Conservation (phyloP, 306 rosid genomes). For the Carpinus viminea region DNA sequence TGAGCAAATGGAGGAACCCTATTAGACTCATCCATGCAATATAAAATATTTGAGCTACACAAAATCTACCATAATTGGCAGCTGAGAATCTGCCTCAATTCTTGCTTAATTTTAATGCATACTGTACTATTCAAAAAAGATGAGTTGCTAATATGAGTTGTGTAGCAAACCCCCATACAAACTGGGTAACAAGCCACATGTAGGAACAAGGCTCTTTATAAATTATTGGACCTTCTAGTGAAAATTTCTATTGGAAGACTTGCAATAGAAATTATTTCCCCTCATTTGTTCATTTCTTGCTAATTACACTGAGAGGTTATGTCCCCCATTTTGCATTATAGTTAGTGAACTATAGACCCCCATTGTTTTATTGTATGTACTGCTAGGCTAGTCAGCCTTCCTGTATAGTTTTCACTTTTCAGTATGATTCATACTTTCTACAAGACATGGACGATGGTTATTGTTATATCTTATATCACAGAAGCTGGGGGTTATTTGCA, state of each 20-base stretch:
- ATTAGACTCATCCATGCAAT: not conserved
- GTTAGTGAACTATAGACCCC: too few species aligned
- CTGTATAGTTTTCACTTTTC: too few species aligned
- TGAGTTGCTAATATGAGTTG: not conserved
- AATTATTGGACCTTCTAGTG: not conserved
- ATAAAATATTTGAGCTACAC: not conserved
- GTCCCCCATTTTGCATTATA: too few species aligned
- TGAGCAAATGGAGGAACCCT: not conserved
- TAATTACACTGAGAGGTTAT: too few species aligned
- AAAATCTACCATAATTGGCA: not conserved
- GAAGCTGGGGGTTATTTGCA: not conserved
- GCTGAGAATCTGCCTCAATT: not conserved
- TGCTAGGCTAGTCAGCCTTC: too few species aligned
- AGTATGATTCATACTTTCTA: too few species aligned
- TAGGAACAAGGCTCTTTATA: not conserved
- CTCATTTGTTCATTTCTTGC: not conserved
- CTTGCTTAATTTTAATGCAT: not conserved
- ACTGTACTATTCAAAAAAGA: not conserved
- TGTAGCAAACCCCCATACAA: not conserved
- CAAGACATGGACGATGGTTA: too few species aligned
- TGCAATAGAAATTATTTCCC: not conserved
- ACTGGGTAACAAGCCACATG: not conserved
- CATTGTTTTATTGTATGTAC: too few species aligned
- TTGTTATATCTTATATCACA: too few species aligned
- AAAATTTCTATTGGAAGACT: not conserved